Evolutionary conservation across 176 grass and related monocot species (phyloP).

Genomic region (Alloteropsis semialata): DNA sequence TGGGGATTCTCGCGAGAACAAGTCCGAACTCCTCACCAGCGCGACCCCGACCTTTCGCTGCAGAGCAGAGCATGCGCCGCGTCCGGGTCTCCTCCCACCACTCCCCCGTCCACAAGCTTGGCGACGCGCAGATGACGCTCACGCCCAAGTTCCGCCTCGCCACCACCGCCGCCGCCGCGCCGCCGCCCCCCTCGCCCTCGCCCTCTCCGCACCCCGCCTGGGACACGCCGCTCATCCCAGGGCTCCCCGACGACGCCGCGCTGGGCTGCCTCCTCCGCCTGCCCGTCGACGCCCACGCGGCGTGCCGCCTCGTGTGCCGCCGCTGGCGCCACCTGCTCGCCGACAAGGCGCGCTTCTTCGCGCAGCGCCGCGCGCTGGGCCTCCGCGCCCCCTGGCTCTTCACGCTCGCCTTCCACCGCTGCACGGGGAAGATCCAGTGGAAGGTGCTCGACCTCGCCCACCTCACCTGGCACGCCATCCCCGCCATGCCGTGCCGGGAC

Average conservation of each 20-base stretch:
- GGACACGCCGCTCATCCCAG: slow-evolving; percentile 58
- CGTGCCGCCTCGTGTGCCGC: slow-evolving; percentile 75
- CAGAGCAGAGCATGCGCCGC: slow-evolving; percentile 52
- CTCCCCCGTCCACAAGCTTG: slow-evolving; percentile 79
- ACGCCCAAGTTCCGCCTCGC: slow-evolving; percentile 69
- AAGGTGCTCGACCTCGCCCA: slow-evolving; percentile 72
- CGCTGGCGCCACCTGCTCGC: slow-evolving; percentile 71
- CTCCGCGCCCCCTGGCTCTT: slow-evolving; percentile 60
- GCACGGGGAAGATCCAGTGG: slow-evolving; percentile 96
- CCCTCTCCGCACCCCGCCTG: slow-evolving; percentile 17
- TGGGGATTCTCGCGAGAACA: too few species aligned
- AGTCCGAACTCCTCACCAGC: too few species aligned
- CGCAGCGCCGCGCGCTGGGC: slow-evolving; percentile 48
- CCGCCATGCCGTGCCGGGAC: slow-evolving; percentile 86
- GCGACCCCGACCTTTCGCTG: too few species aligned
- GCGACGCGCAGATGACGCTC: slow-evolving; percentile 77
- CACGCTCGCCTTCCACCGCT: slow-evolving; percentile 89
- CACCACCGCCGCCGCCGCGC: not conserved
- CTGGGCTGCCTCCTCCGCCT: slow-evolving; percentile 86
- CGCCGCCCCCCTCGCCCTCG: not conserved
- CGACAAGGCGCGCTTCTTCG: slow-evolving; percentile 63
- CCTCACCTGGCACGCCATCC: slow-evolving; percentile 80
- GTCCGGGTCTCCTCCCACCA: slow-evolving; percentile 86
- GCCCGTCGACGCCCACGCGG: slow-evolving; percentile 45
- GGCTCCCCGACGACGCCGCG: slow-evolving; percentile 81